phyloP scores from a whole-genome alignment of 352 stramenopile species.

The Phytophthora cryptogea region DNA sequence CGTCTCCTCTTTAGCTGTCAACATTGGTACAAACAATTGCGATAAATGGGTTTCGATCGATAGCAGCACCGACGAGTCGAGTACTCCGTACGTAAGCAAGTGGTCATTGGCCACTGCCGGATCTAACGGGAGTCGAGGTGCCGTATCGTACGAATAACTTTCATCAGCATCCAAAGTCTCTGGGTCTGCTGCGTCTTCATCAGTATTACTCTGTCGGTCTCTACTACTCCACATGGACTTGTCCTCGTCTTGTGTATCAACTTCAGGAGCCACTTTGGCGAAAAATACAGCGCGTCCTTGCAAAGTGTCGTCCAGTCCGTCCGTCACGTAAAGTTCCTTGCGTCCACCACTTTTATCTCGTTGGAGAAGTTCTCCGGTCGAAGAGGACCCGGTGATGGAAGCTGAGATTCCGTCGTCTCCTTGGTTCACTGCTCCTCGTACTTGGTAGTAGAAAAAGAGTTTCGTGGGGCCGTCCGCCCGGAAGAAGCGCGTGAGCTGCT shows the following conservation, averaged over 20 bases:
- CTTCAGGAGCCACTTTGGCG: slow-evolving; percentile 53
- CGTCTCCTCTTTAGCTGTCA: slow-evolving; percentile 32
- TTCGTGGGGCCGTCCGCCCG: slow-evolving; percentile 63
- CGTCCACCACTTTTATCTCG: slow-evolving; percentile 16
- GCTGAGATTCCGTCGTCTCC: neutral
- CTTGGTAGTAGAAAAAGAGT: slow-evolving; percentile 85
- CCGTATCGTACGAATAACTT: slow-evolving; percentile 20
- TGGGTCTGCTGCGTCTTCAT: slow-evolving; percentile 20
- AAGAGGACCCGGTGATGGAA: slow-evolving; percentile 4
- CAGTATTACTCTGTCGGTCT: neutral
- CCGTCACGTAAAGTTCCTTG: slow-evolving; percentile 82
- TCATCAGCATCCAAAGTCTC: slow-evolving; percentile 24
- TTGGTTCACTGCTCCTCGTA: slow-evolving; percentile 20
- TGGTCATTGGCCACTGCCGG: slow-evolving; percentile 75
- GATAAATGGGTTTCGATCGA: slow-evolving; percentile 76
- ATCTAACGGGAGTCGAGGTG: slow-evolving; percentile 41
- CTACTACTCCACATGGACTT: neutral
- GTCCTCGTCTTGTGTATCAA: slow-evolving; percentile 7
- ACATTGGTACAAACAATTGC: slow-evolving; percentile 71
- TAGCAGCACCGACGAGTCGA: slow-evolving; percentile 70
- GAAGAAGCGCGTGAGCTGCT: slow-evolving; percentile 76
- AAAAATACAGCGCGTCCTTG: slow-evolving; percentile 76
- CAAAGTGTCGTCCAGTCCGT: slow-evolving; percentile 76
- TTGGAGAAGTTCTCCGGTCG: slow-evolving; percentile 15
- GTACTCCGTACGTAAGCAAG: slow-evolving; percentile 66